Base-by-base conservation (phyloP, 208 protist genomes). In the Acanthamoeba triangularis region DNA sequence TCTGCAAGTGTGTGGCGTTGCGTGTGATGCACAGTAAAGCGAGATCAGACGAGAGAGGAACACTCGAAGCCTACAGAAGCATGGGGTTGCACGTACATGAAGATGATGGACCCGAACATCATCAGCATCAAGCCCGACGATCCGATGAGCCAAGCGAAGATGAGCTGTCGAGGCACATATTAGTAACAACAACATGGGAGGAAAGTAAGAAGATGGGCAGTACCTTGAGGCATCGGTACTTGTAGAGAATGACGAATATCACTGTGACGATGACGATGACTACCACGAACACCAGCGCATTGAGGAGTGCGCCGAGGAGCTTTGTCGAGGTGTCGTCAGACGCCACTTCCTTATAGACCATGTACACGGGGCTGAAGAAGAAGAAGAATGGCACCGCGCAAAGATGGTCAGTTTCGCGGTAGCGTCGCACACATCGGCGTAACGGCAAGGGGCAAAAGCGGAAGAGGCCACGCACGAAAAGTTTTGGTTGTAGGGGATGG, bases 231-330 rank as follows among this genome's bases (percentile, higher is more conserved):
- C 95, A 98, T 61, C 95, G 74, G 95, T 97, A 97, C 67, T 97
- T 97, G 96, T 98, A 98, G 28, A 98, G 94, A 20, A 97, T 16
- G 41, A 98, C 93, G 80, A 98, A 96, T 8, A 95, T n/a, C 49
- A 96, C 96, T 0, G 98, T 98, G 23, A 97, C 95, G n/a, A 91
- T 82, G 35, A 98, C 23, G 82, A 98, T 96, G 11, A 96, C 41
- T 18, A 23, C 97, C 7, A 98, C 76, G 67, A 98, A 95, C 18
- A 97, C 95, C 30, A 98, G 37, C 30, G 95, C 96, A 72, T 97
- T 97, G 33, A 98, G n/a, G 35, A 98, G 33, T 41, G 97, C 90
- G 47, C 95, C 94, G 30, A 93, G 72, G n/a, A 97, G 93, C 23
- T 95, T 96, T 23, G 41, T 47, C 16, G 49, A 61, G 35, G 69